phyloP scores from a whole-genome alignment of 441 rosid genomes.

The Pelargonium cotyledonis region DNA sequence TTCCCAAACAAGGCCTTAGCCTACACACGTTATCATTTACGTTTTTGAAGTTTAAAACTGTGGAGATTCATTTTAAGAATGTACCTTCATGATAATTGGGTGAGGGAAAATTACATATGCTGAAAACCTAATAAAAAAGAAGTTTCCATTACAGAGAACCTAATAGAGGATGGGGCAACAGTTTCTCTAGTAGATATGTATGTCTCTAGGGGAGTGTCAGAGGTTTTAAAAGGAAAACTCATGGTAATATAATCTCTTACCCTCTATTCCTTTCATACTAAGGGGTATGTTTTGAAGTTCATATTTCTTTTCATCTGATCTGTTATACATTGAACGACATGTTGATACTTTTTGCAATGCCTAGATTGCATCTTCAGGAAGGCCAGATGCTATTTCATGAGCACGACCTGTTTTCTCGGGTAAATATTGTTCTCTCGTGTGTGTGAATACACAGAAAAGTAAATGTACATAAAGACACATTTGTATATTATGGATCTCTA shows the following conservation, averaged over 20 bases:
- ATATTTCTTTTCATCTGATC: not conserved
- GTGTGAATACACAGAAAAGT: too few species aligned
- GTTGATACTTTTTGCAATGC: slow-evolving; percentile 19
- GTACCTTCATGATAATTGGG: too few species aligned
- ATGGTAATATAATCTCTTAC: slow-evolving; percentile 41
- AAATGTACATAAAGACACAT: too few species aligned
- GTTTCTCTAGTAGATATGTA: slow-evolving; percentile 58
- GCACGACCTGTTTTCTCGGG: slow-evolving; percentile 80
- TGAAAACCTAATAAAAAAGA: too few species aligned
- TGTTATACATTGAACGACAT: slow-evolving; percentile 13
- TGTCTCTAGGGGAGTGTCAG: slow-evolving; percentile 56
- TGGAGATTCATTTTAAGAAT: too few species aligned
- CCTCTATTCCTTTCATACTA: not conserved
- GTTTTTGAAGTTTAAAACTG: too few species aligned
- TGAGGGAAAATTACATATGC: too few species aligned
- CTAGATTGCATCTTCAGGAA: slow-evolving; percentile 81
- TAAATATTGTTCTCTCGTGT: slow-evolving; percentile 21
- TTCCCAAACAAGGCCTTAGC: too few species aligned
- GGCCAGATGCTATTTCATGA: slow-evolving; percentile 59
- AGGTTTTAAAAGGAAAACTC: slow-evolving; percentile 49
- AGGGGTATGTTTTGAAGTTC: not conserved
- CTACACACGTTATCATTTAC: too few species aligned
- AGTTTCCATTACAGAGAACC: too few species aligned
- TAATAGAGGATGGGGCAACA: slow-evolving; percentile 44
- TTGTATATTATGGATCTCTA: too few species aligned